Conservation (phyloP, 148 eudicot species). For the Drosera capensis region DNA sequence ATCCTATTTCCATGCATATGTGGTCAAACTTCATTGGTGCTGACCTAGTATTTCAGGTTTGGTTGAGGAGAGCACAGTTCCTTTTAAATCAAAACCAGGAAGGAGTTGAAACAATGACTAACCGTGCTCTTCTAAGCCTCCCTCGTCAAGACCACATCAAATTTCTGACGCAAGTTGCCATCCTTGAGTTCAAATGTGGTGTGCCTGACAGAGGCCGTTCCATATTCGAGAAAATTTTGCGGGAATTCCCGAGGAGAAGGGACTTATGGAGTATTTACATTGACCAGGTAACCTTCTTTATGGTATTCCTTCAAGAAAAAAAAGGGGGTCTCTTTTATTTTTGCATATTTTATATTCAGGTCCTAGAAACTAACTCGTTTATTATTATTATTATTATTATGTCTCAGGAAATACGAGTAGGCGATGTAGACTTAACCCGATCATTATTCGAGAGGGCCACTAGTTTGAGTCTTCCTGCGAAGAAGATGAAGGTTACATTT, state of each 20-base stretch:
- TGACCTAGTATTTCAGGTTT: slow-evolving; percentile 34
- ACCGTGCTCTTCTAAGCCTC: slow-evolving; percentile 64
- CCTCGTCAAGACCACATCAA: slow-evolving; percentile 67
- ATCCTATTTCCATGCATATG: neutral
- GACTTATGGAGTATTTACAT: slow-evolving; percentile 84
- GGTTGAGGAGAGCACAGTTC: slow-evolving; percentile 71
- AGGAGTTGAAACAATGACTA: slow-evolving; percentile 39
- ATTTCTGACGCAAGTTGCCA: slow-evolving; percentile 58
- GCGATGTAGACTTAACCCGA: slow-evolving; percentile 58
- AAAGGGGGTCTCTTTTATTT: neutral
- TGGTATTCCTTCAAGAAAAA: too few species aligned
- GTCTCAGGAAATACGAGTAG: slow-evolving; percentile 67
- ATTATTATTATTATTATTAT: neutral
- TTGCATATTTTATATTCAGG: neutral
- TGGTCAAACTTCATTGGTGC: neutral
- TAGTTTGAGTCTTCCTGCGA: slow-evolving; percentile 73
- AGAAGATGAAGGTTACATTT: slow-evolving; percentile 64
- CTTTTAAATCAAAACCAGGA: slow-evolving; percentile 45
- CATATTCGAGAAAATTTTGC: slow-evolving; percentile 50
- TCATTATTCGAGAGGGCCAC: slow-evolving; percentile 71
- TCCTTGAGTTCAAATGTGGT: slow-evolving; percentile 61
- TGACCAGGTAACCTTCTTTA: slow-evolving; percentile 45
- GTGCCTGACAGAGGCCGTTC: slow-evolving; percentile 68
- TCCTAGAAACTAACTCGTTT: neutral
- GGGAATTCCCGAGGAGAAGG: slow-evolving; percentile 64